phyloP scores from a whole-genome alignment of 2,329 filamentous ascomycete species.

The Fusarium brevicatenulatum region DNA sequence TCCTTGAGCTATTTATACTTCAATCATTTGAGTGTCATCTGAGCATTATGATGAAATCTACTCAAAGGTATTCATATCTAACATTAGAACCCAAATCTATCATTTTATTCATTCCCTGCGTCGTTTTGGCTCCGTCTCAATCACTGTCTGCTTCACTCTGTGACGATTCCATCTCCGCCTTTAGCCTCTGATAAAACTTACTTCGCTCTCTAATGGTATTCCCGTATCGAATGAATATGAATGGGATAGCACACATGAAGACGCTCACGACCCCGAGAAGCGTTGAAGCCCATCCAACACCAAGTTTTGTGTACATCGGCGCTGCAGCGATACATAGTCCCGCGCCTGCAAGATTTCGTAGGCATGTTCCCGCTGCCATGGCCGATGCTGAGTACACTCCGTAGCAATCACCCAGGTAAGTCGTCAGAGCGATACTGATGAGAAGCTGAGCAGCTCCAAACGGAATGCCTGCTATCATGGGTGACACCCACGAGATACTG shows the following conservation, averaged over 20 bases:
- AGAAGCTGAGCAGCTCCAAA: slow-evolving; percentile 8
- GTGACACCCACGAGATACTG: slow-evolving; percentile 5
- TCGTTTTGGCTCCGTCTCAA: background rate
- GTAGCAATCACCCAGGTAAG: slow-evolving; percentile 6
- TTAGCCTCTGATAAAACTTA: slow-evolving; percentile 13
- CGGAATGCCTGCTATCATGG: slow-evolving; percentile 6
- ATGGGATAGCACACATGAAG: slow-evolving; percentile 15
- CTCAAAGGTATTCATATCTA: background rate
- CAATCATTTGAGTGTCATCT: too few species aligned
- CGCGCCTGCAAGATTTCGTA: slow-evolving; percentile 6
- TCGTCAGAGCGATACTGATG: slow-evolving; percentile 10
- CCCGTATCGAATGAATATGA: slow-evolving; percentile 9
- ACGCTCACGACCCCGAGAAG: background rate
- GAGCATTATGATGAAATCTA: background rate
- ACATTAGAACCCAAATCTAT: background rate
- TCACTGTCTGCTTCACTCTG: background rate
- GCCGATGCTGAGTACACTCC: slow-evolving; percentile 14
- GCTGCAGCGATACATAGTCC: slow-evolving; percentile 10
- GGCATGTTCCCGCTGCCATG: background rate
- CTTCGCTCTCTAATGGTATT: slow-evolving; percentile 6
- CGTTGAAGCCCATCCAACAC: slow-evolving; percentile 10
- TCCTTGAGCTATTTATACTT: too few species aligned
- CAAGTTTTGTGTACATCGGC: slow-evolving; percentile 12
- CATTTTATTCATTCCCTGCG: background rate
- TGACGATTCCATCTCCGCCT: slow-evolving; percentile 1